These are phyloP conservation scores for Penicillium canariense DNA, from an alignment of 495 filamentous ascomycete genomes.

Conservation along the genomic window DNA sequence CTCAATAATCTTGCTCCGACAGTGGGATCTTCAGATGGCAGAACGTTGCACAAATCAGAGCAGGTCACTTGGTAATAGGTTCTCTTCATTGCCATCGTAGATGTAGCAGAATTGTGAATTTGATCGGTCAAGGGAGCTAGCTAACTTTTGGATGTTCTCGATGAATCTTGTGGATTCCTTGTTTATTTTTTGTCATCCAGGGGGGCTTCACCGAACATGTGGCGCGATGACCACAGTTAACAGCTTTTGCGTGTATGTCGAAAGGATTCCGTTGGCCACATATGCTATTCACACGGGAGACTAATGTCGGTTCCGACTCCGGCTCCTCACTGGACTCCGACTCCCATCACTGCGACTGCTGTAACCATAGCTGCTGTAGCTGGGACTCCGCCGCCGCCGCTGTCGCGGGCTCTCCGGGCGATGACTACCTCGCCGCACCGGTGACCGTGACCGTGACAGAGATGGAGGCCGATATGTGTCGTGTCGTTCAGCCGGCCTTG, in stretches of 20 bases:
- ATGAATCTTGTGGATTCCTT: background rate
- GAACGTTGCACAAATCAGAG: background rate
- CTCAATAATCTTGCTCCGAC: background rate
- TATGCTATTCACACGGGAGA: conserved; percentile 2
- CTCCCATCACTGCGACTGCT: conserved; percentile 48
- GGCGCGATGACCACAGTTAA: background rate
- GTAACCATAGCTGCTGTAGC: conserved; percentile 53
- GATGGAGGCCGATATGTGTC: conserved; percentile 51
- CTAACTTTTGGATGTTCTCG: background rate
- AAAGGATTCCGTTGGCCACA: background rate
- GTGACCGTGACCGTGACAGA: conserved; percentile 45
- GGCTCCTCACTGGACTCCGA: conserved; percentile 41
- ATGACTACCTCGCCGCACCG: conserved; percentile 30
- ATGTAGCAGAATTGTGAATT: background rate
- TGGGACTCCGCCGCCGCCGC: conserved; percentile 50
- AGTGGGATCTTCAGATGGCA: background rate
- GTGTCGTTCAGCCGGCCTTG: conserved; percentile 43
- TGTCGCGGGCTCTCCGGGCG: conserved; percentile 33
- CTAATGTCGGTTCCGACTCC: conserved; percentile 34
- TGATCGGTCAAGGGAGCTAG: background rate
- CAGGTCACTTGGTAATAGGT: background rate
- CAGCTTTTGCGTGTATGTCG: too few species aligned
- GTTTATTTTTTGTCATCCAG: background rate
- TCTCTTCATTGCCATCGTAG: background rate
- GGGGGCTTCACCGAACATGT: background rate